Evolutionary conservation across 495 filamentous ascomycete genomes (phyloP).

Genomic region (Podospora pseudocomata): DNA sequence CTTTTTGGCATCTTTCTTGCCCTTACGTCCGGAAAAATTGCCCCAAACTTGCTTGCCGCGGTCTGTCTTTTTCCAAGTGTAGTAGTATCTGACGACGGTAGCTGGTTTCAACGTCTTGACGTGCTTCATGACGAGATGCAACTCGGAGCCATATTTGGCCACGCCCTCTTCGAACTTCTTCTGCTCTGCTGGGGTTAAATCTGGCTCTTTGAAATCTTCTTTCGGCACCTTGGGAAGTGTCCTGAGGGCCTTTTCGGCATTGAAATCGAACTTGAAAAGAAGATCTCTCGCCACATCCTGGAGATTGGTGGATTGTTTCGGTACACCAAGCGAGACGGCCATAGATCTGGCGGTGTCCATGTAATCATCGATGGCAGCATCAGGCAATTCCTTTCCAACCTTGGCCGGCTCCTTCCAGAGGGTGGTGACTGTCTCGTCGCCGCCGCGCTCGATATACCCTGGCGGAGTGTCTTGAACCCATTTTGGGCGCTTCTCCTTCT

Average conservation of each 20-base stretch:
- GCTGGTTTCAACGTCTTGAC: conserved; percentile 74
- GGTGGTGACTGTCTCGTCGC: conserved; percentile 59
- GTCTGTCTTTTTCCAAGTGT: conserved; percentile 95
- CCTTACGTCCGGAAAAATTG: conserved; percentile 76
- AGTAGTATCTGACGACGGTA: conserved; percentile 87
- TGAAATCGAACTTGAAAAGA: conserved; percentile 67
- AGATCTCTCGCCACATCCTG: conserved; percentile 78
- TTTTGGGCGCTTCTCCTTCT: conserved; percentile 76
- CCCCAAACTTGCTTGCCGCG: conserved; percentile 86
- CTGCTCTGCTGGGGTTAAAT: conserved; percentile 69
- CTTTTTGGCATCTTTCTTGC: conserved; percentile 75
- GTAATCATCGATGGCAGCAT: conserved; percentile 62
- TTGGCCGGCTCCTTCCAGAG: conserved; percentile 61
- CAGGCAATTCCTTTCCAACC: conserved; percentile 44
- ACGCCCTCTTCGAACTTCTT: conserved; percentile 93
- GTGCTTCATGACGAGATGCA: conserved; percentile 76
- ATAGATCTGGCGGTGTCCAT: conserved; percentile 63
- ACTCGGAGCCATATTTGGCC: conserved; percentile 85
- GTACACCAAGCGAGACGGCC: conserved; percentile 60
- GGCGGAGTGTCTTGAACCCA: conserved; percentile 89
- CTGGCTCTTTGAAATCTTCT: conserved; percentile 80
- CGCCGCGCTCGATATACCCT: conserved; percentile 80
- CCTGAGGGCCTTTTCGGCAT: conserved; percentile 68
- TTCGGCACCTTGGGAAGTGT: conserved; percentile 63
- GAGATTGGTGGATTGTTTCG: conserved; percentile 74